phyloP scores from a whole-genome alignment of 2,329 filamentous ascomycete genomes.

The Metarhizium album region DNA sequence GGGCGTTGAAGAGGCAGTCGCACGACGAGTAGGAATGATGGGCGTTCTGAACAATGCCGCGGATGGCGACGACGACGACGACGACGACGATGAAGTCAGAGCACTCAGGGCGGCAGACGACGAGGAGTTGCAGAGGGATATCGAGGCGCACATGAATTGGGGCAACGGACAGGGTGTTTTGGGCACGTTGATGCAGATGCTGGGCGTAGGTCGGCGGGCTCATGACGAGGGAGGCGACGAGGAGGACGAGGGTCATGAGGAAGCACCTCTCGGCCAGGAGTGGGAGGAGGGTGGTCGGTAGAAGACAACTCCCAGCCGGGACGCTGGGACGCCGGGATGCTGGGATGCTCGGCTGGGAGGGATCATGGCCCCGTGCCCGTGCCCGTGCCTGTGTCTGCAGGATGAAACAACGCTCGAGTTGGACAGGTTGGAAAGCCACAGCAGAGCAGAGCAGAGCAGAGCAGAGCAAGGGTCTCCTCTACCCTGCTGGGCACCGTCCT shows the following conservation, averaged over 20 bases:
- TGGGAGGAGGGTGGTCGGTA: no score
- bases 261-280: conserved; percentile 9
- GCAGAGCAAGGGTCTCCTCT: no score
- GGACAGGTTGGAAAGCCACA: no score
- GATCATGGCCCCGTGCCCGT: no score
- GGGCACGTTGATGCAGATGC: conserved; percentile 14
- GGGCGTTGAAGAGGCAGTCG: no score
- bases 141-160: conserved; percentile 17
- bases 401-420: no score
- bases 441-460: no score
- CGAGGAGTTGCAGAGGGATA: conserved; percentile 21
- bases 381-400: no score
- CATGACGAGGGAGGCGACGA: conserved; percentile 8
- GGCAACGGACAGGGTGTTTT: conserved; percentile 18
- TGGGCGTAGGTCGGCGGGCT: conserved; percentile 9
- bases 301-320: no score
- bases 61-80: conserved; percentile 17
- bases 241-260: conserved; percentile 4
- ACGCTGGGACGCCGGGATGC: no score
- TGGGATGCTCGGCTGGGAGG: no score
- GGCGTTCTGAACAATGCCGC: conserved; percentile 3
- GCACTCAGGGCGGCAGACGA: conserved; percentile 18
- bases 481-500: no score
- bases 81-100: conserved; percentile 16
- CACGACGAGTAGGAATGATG: conserved; percentile 1